Percentiles rank a stretch among this genome's conserved stretches.
phyloP scores from a whole-genome alignment of 2,329 filamentous ascomycete genomes.

The Colletotrichum neosansevieriae region DNA sequence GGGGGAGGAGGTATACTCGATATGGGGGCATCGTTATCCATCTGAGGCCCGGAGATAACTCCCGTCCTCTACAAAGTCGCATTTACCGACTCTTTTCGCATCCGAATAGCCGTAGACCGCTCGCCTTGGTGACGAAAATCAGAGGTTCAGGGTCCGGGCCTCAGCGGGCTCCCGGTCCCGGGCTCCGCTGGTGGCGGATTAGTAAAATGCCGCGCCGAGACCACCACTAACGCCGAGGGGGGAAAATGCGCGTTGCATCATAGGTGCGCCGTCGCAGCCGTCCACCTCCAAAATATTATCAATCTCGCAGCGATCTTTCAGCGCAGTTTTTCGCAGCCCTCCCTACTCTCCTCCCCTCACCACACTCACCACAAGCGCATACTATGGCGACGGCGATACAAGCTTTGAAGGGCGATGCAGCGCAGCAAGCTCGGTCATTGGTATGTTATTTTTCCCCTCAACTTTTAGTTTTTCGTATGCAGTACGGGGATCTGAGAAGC shows the following conservation, averaged over 20 bases:
- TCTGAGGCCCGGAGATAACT: not conserved
- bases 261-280: slow-evolving; percentile 24
- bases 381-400: slow-evolving; percentile 43
- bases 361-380: slow-evolving; percentile 10
- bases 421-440: slow-evolving; percentile 68
- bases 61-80: not conserved
- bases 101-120: slow-evolving; percentile 12
- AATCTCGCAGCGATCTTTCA: slow-evolving; percentile 4
- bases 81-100: not conserved
- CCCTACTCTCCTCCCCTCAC: not conserved
- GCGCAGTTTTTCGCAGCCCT: slow-evolving; percentile 5
- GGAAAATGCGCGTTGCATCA: slow-evolving; percentile 37
- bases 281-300: slow-evolving; percentile 34
- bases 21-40: not conserved
- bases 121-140: slow-evolving; percentile 18
- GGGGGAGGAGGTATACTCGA: not conserved
- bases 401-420: slow-evolving; percentile 64
- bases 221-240: slow-evolving; percentile 32
- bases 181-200: slow-evolving; percentile 27
- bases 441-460: slow-evolving; percentile 53
- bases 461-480: not conserved
- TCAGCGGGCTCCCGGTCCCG: not conserved
- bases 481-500: too few species aligned
- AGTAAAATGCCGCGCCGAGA: slow-evolving; percentile 38
- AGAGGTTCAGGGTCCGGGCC: slow-evolving; percentile 15